Percentiles rank a stretch among this genome's conserved stretches.
Evolutionary conservation across 345 rosid species (phyloP).

Genomic region (Bruguiera sexangula): DNA sequence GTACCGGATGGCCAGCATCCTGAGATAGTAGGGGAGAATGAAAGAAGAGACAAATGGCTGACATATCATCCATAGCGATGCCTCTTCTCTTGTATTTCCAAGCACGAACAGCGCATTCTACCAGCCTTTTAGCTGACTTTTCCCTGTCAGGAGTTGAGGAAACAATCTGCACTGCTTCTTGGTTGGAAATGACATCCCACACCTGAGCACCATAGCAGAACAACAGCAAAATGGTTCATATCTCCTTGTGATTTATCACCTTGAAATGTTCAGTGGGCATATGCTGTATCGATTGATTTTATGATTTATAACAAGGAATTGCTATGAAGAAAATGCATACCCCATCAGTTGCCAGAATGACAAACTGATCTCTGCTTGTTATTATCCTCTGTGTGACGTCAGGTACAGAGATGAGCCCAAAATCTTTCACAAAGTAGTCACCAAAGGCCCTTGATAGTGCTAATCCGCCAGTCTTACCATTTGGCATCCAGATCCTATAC

Average conservation of each 20-base stretch:
- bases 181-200: conserved; percentile 81
- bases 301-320: too few species aligned
- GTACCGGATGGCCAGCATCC: background rate
- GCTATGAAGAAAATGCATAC: conserved; percentile 26
- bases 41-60: conserved; percentile 83
- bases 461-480: conserved; percentile 55
- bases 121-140: conserved; percentile 64
- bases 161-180: conserved; percentile 78
- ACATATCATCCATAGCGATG: conserved; percentile 76
- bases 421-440: conserved; percentile 83
- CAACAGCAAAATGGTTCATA: background rate
- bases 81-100: conserved; percentile 71
- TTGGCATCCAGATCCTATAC: conserved; percentile 73
- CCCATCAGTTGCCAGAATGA: conserved; percentile 85
- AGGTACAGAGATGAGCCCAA: conserved; percentile 76
- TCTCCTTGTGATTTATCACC: too few species aligned
- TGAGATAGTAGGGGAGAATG: conserved; percentile 21
- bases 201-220: conserved; percentile 33
- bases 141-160: conserved; percentile 45
- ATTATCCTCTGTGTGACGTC: conserved; percentile 54
- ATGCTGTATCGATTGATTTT: too few species aligned
- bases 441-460: conserved; percentile 88
- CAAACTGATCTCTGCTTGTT: conserved; percentile 61
- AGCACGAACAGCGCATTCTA: conserved; percentile 58
- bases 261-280: too few species aligned